A percentile compares a stretch with the other conserved stretches of the same genome.
These are phyloP conservation scores for Globisporangium mamillatum DNA, from an alignment of 352 stramenopile genomes.

Conservation along the genomic window DNA sequence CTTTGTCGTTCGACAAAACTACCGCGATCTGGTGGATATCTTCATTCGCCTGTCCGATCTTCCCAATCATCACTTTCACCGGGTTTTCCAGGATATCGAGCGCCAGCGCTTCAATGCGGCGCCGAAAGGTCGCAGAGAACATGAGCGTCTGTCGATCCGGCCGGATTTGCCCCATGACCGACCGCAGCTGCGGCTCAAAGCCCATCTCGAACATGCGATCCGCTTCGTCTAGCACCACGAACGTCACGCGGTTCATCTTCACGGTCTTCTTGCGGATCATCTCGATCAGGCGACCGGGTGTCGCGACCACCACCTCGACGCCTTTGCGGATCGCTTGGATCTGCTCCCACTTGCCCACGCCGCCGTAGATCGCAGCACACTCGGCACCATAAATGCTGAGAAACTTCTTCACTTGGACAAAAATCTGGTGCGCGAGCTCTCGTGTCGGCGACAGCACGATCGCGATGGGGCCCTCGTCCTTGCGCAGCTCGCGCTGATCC, in stretches of 20 bases:
- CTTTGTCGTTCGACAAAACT: slow-evolving; percentile 66
- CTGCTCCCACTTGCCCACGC: slow-evolving; percentile 84
- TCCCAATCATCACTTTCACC: slow-evolving; percentile 79
- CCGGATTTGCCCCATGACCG: slow-evolving; percentile 80
- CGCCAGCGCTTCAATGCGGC: slow-evolving; percentile 65
- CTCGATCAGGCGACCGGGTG: slow-evolving; percentile 78
- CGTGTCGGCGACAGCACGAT: slow-evolving; percentile 77
- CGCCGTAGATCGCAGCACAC: slow-evolving; percentile 75
- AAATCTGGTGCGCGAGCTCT: slow-evolving; percentile 86
- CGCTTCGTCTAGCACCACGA: slow-evolving; percentile 87
- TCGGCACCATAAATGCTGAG: slow-evolving; percentile 59
- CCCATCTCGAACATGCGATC: slow-evolving; percentile 91
- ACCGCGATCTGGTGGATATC: slow-evolving; percentile 84
- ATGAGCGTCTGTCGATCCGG: slow-evolving; percentile 85
- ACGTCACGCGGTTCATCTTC: slow-evolving; percentile 70
- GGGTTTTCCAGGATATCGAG: slow-evolving; percentile 79
- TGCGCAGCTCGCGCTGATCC: slow-evolving; percentile 76
- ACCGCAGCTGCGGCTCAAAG: slow-evolving; percentile 80
- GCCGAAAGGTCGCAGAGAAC: slow-evolving; percentile 86
- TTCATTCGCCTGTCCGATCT: slow-evolving; percentile 85
- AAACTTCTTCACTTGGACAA: slow-evolving; percentile 83
- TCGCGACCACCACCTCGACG: slow-evolving; percentile 75
- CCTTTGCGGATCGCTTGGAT: slow-evolving; percentile 72
- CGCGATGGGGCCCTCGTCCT: slow-evolving; percentile 76
- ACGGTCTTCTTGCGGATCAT: slow-evolving; percentile 76